A percentile compares a stretch with the other conserved stretches of the same genome.
phyloP scores from a whole-genome alignment of 1,284 basidiomycete genomes.

The Vanrija sp. region DNA sequence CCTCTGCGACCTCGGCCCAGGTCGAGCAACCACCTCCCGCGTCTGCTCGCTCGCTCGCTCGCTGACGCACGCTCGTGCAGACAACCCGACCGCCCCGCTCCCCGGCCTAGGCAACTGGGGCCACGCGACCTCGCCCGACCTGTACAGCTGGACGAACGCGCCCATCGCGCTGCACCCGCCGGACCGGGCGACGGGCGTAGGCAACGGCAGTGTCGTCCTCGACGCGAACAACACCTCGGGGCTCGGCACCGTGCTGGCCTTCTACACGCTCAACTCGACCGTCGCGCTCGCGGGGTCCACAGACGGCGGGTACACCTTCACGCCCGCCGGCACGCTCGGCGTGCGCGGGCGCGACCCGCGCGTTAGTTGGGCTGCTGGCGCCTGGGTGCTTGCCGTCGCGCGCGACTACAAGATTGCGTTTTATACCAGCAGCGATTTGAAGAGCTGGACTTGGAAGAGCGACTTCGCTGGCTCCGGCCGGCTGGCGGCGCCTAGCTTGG shows the following conservation, averaged over 20 bases:
- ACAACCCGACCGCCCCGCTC: slow-evolving; percentile 45
- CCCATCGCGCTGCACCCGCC: slow-evolving; percentile 44
- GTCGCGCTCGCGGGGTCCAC: slow-evolving; percentile 44
- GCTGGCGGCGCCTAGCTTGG: slow-evolving; percentile 41
- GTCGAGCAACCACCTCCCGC: background rate
- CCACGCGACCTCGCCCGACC: slow-evolving; percentile 49
- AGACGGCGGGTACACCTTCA: slow-evolving; percentile 50
- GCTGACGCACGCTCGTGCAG: slow-evolving; percentile 18
- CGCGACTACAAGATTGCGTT: slow-evolving; percentile 46
- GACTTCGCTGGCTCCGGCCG: slow-evolving; percentile 40
- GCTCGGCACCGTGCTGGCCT: slow-evolving; percentile 49
- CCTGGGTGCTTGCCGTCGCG: slow-evolving; percentile 50
- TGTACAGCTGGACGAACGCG: slow-evolving; percentile 51
- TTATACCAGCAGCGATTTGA: slow-evolving; percentile 48
- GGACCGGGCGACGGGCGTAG: slow-evolving; percentile 32
- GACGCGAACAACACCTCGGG: slow-evolving; percentile 51
- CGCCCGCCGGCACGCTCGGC: slow-evolving; percentile 45
- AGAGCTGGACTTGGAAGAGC: slow-evolving; percentile 46
- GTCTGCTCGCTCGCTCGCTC: background rate
- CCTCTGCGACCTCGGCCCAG: background rate
- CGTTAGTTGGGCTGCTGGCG: slow-evolving; percentile 46
- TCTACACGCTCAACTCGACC: slow-evolving; percentile 50
- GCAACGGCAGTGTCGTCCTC: slow-evolving; percentile 49
- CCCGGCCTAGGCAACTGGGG: slow-evolving; percentile 53
- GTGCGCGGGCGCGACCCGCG: slow-evolving; percentile 45